Evolutionary conservation across 169 alveolate genomes (phyloP).

Genomic region (Cryptosporidium tyzzeri): DNA sequence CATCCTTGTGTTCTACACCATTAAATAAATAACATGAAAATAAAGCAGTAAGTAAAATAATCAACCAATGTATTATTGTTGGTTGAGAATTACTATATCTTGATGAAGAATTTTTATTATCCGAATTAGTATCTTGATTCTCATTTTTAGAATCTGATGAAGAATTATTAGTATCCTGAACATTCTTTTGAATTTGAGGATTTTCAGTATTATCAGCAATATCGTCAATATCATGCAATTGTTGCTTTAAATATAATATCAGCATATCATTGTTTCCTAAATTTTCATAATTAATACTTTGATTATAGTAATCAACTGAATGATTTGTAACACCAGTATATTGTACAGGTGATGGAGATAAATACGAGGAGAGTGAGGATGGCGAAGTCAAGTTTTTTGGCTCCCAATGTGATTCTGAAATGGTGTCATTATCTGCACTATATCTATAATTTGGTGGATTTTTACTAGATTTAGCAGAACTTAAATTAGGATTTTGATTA

Average conservation of each 20-base stretch:
- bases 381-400: constrained; percentile 73
- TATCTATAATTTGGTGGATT: background rate
- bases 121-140: background rate
- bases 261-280: background rate
- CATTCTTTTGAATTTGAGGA: background rate
- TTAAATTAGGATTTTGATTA: background rate
- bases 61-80: constrained; percentile 44
- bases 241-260: constrained; percentile 18
- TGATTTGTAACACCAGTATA: constrained; percentile 71
- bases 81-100: constrained; percentile 30
- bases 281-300: background rate
- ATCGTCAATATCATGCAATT: background rate
- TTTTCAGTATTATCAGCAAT: background rate
- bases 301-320: constrained; percentile 16
- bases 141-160: background rate
- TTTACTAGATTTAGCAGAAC: background rate
- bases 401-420: constrained; percentile 60
- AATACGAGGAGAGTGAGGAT: constrained; percentile 75
- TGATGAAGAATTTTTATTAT: constrained; percentile 13
- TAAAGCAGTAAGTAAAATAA: constrained; percentile 45
- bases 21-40: constrained; percentile 20
- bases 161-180: background rate
- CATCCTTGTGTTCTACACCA: background rate
- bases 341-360: constrained; percentile 53
- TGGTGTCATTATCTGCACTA: constrained; percentile 14